A percentile compares a stretch with the other conserved stretches of the same genome.
These are phyloP conservation scores for Alloascoidea hylecoeti DNA, from an alignment of 805 yeast genomes.

Conservation along the genomic window DNA sequence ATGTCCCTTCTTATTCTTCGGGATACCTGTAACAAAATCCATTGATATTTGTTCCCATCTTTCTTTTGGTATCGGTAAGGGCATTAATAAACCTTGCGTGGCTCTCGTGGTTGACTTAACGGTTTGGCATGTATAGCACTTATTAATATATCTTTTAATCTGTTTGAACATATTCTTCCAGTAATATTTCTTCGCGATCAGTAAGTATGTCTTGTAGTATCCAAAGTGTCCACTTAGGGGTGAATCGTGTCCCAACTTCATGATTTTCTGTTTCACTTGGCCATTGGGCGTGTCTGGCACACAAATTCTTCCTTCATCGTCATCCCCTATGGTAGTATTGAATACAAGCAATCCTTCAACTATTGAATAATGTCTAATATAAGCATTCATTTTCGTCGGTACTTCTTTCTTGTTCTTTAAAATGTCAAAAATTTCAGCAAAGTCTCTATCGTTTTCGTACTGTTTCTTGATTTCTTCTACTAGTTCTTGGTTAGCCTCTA, in stretches of 20 bases:
- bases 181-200: not conserved
- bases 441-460: not conserved
- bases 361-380: not conserved
- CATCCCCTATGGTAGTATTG: not conserved
- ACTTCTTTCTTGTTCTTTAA: not conserved
- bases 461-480: conserved; percentile 4
- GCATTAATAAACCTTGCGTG: conserved; percentile 6
- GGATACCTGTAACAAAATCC: conserved; percentile 10
- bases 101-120: not conserved
- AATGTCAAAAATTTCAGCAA: not conserved
- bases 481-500: not conserved
- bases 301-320: not conserved
- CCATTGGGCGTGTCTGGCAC: not conserved
- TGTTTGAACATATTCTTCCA: not conserved
- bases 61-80: conserved; percentile 7
- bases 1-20: conserved; percentile 2
- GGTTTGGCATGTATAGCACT: conserved; percentile 1
- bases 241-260: not conserved
- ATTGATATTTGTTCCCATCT: conserved; percentile 10
- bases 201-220: not conserved
- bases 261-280: not conserved
- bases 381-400: not conserved
- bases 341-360: not conserved
- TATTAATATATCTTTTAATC: not conserved
- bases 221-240: not conserved